Evolutionary conservation across 495 filamentous ascomycete genomes (phyloP).

Genomic region (Podospora sp.): DNA sequence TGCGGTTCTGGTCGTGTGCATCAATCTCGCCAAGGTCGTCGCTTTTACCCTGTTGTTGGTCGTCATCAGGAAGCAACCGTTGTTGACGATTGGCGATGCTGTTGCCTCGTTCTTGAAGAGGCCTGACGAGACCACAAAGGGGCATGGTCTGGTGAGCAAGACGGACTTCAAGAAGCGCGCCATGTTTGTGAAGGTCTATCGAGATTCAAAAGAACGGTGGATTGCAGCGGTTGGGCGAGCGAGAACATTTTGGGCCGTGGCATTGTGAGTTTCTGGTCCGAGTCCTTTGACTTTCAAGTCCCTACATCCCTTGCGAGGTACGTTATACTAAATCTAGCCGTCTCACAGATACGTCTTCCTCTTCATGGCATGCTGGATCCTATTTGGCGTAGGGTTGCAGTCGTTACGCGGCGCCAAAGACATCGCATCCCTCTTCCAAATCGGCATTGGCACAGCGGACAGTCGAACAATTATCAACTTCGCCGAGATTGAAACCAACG

Average conservation of each 20-base stretch:
- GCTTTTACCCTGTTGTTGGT: conserved; percentile 32
- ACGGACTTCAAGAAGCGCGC: not conserved
- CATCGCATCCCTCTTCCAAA: not conserved
- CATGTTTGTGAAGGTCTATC: not conserved
- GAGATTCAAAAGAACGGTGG: not conserved
- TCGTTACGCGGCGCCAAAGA: not conserved
- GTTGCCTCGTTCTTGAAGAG: conserved; percentile 49
- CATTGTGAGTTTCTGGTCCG: no score
- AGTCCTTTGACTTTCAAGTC: no score
- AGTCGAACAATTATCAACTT: conserved; percentile 1
- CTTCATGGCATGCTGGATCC: not conserved
- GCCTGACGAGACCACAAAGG: conserved; percentile 40
- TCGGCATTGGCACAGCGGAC: not conserved
- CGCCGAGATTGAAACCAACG: not conserved
- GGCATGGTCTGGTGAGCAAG: conserved; percentile 27
- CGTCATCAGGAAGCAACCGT: conserved; percentile 29
- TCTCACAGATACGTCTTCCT: not conserved
- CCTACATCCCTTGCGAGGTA: no score
- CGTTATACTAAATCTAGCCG: no score
- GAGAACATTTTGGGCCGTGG: no score
- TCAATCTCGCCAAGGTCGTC: conserved; percentile 38
- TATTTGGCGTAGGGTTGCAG: not conserved
- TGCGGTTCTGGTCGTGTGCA: conserved; percentile 42
- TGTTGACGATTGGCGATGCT: conserved; percentile 58
- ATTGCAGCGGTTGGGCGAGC: no score